Conservation (phyloP, 192 early-diverging fungal genomes). For the Entomortierella beljakovae region DNA sequence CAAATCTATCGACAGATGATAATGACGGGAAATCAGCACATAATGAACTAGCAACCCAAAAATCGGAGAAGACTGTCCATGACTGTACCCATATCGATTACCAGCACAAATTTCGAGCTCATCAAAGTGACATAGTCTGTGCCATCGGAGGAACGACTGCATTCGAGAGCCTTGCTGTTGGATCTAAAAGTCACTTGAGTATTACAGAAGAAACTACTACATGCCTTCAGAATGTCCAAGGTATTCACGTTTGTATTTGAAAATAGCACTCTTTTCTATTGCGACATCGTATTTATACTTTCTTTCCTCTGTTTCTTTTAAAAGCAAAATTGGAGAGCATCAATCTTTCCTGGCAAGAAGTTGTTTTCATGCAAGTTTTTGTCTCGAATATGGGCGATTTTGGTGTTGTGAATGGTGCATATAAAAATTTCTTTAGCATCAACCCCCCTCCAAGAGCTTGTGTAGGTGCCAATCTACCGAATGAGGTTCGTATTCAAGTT, state of each 20-base stretch:
- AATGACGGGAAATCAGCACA: neutral
- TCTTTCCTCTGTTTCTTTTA: neutral
- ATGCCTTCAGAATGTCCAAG: slow-evolving; percentile 61
- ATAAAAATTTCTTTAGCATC: slow-evolving; percentile 74
- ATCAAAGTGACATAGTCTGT: slow-evolving; percentile 21
- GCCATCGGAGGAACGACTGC: slow-evolving; percentile 62
- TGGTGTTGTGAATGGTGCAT: slow-evolving; percentile 68
- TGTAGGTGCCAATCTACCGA: slow-evolving; percentile 62
- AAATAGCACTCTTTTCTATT: neutral
- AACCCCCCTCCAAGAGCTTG: slow-evolving; percentile 83
- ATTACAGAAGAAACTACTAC: slow-evolving; percentile 61
- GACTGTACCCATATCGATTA: neutral
- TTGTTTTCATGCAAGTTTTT: slow-evolving; percentile 75
- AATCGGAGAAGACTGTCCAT: neutral
- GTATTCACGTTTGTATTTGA: slow-evolving; percentile 5
- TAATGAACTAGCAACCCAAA: neutral
- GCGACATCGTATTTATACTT: no score
- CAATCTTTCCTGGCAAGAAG: slow-evolving; percentile 63
- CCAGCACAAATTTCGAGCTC: slow-evolving; percentile 10
- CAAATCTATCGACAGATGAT: slow-evolving; percentile 4
- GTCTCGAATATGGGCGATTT: slow-evolving; percentile 77
- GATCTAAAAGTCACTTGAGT: slow-evolving; percentile 4
- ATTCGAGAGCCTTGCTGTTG: slow-evolving; percentile 13
- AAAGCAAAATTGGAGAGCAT: slow-evolving; percentile 56
- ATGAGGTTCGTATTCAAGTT: slow-evolving; percentile 66